Percentiles rank a stretch among this genome's conserved stretches.
Evolutionary conservation across 257 asterid species (phyloP).

Genomic region (Echium plantagineum): DNA sequence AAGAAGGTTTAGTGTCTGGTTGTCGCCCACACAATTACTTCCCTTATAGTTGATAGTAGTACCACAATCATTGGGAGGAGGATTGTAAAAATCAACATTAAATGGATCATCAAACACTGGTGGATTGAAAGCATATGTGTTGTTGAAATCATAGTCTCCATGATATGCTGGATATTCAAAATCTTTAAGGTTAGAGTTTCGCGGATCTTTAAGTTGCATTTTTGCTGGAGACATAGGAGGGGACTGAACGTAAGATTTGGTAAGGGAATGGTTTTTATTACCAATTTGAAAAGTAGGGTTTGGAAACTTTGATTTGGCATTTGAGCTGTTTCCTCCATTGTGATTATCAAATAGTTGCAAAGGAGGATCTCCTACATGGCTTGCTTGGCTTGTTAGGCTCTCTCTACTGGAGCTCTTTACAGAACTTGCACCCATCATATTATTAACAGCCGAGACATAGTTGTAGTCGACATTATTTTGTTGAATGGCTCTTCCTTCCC

Average conservation of each 20-base stretch:
- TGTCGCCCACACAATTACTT: constrained; percentile 12
- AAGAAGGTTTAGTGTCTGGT: constrained; percentile 15
- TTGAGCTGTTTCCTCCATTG: constrained; percentile 21
- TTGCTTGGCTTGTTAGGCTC: constrained; percentile 35
- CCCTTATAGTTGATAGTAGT: constrained; percentile 18
- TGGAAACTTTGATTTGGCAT: constrained; percentile 17
- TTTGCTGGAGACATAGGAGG: constrained; percentile 26
- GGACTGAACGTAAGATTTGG: constrained; percentile 23
- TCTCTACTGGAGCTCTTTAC: constrained; percentile 62
- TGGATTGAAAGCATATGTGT: constrained; percentile 19
- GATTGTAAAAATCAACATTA: constrained; percentile 24
- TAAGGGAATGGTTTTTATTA: constrained; percentile 21
- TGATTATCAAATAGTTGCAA: constrained; percentile 28
- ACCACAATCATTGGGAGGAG: constrained; percentile 19
- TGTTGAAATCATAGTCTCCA: constrained; percentile 17
- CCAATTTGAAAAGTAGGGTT: constrained; percentile 18
- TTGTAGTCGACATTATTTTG: constrained; percentile 42
- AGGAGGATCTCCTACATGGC: constrained; percentile 32
- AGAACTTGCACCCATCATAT: constrained; percentile 38
- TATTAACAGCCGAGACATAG: constrained; percentile 64
- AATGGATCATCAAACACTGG: constrained; percentile 19
- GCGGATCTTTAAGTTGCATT: constrained; percentile 23
- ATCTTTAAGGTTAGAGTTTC: constrained; percentile 17
- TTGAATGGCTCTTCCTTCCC: constrained; percentile 31
- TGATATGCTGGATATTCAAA: constrained; percentile 20